Conservation (phyloP, 805 yeast genomes). For the Candida yuanshanica region DNA sequence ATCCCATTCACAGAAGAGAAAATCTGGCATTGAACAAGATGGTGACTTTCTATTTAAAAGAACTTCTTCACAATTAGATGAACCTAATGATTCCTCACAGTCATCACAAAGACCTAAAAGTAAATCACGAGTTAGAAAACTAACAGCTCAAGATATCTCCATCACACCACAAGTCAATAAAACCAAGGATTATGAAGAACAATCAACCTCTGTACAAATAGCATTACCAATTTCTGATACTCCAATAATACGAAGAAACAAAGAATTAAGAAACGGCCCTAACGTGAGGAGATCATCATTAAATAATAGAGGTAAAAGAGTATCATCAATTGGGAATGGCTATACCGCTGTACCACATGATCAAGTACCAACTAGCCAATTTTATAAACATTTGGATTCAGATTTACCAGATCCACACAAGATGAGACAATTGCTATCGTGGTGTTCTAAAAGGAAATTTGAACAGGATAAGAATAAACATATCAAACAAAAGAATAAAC, state of each 20-base stretch:
- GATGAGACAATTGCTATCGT: slow-evolving; percentile 61
- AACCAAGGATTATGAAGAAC: slow-evolving; percentile 15
- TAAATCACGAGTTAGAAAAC: slow-evolving; percentile 5
- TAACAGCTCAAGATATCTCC: slow-evolving; percentile 17
- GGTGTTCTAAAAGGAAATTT: slow-evolving; percentile 55
- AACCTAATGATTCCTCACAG: not conserved
- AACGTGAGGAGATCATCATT: slow-evolving; percentile 43
- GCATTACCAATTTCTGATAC: slow-evolving; percentile 32
- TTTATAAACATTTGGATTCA: slow-evolving; percentile 56
- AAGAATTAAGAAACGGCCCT: slow-evolving; percentile 25
- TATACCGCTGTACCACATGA: slow-evolving; percentile 61
- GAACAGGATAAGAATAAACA: slow-evolving; percentile 24
- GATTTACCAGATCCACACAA: slow-evolving; percentile 66
- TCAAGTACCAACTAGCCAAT: slow-evolving; percentile 47
- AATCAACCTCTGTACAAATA: slow-evolving; percentile 22
- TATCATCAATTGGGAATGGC: slow-evolving; percentile 73
- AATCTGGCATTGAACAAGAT: slow-evolving; percentile 12
- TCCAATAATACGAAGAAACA: slow-evolving; percentile 32
- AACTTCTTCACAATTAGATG: slow-evolving; percentile 8
- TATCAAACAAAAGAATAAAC: slow-evolving; percentile 19
- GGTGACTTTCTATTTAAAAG: slow-evolving; percentile 21
- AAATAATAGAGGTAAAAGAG: slow-evolving; percentile 60
- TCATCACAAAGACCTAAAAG: not conserved
- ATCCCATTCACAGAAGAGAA: slow-evolving; percentile 6
- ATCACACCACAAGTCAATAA: slow-evolving; percentile 15